Conservation (phyloP, 805 yeast genomes). For the Pichia phayaonensis region DNA sequence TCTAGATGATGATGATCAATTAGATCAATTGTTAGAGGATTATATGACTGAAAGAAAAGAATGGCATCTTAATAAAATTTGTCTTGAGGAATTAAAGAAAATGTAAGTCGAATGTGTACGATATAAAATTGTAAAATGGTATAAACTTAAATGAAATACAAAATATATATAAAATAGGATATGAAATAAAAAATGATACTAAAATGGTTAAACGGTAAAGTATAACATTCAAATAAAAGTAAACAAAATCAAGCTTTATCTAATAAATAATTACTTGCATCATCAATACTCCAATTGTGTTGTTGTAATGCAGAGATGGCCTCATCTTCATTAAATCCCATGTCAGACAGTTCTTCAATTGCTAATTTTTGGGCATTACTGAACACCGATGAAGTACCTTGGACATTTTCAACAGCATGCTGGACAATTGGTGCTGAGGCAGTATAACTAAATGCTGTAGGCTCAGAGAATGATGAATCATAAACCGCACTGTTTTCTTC, state of each 20-base stretch:
- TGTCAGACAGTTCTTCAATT: conserved; percentile 71
- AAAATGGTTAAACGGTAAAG: neutral
- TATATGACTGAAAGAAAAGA: neutral
- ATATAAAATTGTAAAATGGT: neutral
- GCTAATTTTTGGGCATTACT: conserved; percentile 37
- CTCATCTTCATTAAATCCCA: conserved; percentile 74
- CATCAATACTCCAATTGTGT: conserved; percentile 69
- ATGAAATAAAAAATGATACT: neutral
- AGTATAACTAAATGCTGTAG: conserved; percentile 15
- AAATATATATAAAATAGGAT: neutral
- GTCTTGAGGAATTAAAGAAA: neutral
- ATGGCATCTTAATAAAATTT: conserved; percentile 4
- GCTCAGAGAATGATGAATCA: conserved; percentile 12
- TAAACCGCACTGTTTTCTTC: conserved; percentile 7
- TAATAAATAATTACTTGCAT: conserved; percentile 79
- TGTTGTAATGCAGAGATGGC: conserved; percentile 61
- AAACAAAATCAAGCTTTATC: conserved; percentile 47
- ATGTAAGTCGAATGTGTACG: neutral
- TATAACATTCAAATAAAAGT: neutral
- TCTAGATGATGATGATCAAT: conserved; percentile 2
- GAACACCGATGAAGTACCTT: conserved; percentile 4
- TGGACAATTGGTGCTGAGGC: neutral
- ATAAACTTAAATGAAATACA: neutral
- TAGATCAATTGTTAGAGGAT: neutral
- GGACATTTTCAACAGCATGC: neutral